Evolutionary conservation across 2,329 filamentous ascomycete genomes (phyloP), one percentile per base, ranked within the genome.

Genomic region (Harringtonia aguacate): DNA sequence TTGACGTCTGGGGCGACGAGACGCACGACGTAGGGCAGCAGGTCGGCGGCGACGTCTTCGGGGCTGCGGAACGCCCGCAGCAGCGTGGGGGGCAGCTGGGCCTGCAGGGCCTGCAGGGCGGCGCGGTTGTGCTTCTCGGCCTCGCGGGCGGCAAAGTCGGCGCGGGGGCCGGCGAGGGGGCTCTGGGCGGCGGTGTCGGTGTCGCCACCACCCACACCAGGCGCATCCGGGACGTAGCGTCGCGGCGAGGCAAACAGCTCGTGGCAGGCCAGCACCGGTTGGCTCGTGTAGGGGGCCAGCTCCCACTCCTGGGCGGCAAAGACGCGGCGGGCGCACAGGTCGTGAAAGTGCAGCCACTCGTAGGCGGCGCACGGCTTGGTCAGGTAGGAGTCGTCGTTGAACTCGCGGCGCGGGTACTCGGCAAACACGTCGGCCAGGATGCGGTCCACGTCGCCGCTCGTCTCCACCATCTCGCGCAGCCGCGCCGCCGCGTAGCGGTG

Each of bases 281-380:
- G 85, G 55, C 81, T 86, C 39, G 97, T 75, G 59, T 98, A 98
- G 0, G 86, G 81, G 1, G 76, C 77, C 15, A 98, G 68, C 61
- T 98, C 92, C 85, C 92, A 98, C 45, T 94, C 89, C 59, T 95
- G 90, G 47, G 77, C 81, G n/a, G 78, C 68, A 58, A 81, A 94
- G 2, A 97, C 73, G 33, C 81, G 79, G 1, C 81, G 80, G 21
- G 86, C 87, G 50, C 94, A 80, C 1, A 71, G 69, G 55, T 97
- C 92, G 61, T 95, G 86, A 62, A 98, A 97, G 60, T 94, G 73
- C 44, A 98, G 75, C 92, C 92, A 98, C 56, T 95, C 90, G 61
- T 95, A 94, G 1, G 86, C 86, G 59, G 75, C 68, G 52, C 83
- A 80, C 0, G 94, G 94, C 58, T 98, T 98, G 29, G 81, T 85